Evolutionary conservation across 2,329 filamentous ascomycete species (phyloP).

Genomic region (Tympanopsis confertula): DNA sequence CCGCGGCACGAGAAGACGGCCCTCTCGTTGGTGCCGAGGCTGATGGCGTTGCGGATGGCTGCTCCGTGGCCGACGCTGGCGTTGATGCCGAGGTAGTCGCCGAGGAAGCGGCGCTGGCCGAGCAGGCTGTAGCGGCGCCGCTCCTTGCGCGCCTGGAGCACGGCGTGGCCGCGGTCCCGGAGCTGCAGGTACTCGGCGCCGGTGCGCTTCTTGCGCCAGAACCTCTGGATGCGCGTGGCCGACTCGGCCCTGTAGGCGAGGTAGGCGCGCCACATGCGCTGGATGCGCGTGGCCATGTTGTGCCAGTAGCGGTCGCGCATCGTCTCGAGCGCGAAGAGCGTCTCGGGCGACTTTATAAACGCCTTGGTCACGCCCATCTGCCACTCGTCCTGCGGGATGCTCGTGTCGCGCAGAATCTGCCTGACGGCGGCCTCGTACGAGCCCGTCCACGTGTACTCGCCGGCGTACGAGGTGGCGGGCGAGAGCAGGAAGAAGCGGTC

Average conservation of each 20-base stretch:
- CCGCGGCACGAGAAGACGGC: conserved; percentile 83
- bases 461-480: conserved; percentile 87
- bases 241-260: conserved; percentile 84
- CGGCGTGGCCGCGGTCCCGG: conserved; percentile 73
- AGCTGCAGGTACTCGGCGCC: conserved; percentile 82
- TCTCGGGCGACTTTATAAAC: conserved; percentile 97
- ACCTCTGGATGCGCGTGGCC: conserved; percentile 83
- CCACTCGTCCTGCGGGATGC: conserved; percentile 88
- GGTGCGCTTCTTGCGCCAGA: conserved; percentile 87
- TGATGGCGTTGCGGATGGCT: conserved; percentile 64
- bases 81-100: conserved; percentile 85
- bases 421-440: conserved; percentile 76
- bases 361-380: conserved; percentile 95
- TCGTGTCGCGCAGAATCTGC: conserved; percentile 91
- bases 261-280: conserved; percentile 94
- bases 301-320: conserved; percentile 99
- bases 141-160: conserved; percentile 80
- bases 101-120: conserved; percentile 82
- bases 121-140: conserved; percentile 80
- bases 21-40: conserved; percentile 61
- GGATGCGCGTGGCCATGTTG: conserved; percentile 97
- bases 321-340: conserved; percentile 87
- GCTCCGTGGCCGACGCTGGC: conserved; percentile 70
- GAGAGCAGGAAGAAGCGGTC: conserved; percentile 94
- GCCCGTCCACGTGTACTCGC: conserved; percentile 92